Percentiles rank a stretch among this genome's conserved stretches.
Conservation (phyloP, 2,329 filamentous ascomycete species). For the Alternaria angustiovoidea region DNA sequence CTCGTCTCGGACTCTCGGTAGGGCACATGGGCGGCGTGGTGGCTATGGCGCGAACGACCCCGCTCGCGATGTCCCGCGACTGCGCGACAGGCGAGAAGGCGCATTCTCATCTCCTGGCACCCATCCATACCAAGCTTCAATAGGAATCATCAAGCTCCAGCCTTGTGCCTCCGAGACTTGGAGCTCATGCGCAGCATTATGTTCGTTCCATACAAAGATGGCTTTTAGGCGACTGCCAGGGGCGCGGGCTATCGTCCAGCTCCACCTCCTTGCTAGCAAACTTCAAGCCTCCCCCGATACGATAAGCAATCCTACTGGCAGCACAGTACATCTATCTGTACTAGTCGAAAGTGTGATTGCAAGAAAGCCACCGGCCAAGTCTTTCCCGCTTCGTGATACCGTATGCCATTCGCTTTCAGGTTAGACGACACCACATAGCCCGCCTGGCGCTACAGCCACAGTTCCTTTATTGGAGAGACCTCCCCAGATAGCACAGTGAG, state of each 20-base stretch:
- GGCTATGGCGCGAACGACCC: constrained; percentile 2
- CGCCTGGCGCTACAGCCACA: constrained; percentile 28
- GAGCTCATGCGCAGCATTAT: neutral
- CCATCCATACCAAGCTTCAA: neutral
- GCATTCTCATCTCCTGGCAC: neutral
- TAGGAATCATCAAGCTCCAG: neutral
- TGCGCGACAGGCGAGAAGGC: neutral
- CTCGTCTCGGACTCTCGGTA: neutral
- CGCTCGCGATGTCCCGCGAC: neutral
- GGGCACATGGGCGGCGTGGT: neutral
- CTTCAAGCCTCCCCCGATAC: neutral
- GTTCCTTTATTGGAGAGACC: constrained; percentile 27
- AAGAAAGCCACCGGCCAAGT: constrained; percentile 21
- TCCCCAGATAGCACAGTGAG: constrained; percentile 8
- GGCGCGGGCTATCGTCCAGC: neutral
- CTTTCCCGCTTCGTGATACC: constrained; percentile 18
- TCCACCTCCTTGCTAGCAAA: neutral
- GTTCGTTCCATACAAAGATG: neutral
- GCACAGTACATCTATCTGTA: constrained; percentile 16
- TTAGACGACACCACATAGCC: constrained; percentile 27
- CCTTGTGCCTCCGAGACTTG: neutral
- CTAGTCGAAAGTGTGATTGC: constrained; percentile 22
- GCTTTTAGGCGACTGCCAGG: neutral
- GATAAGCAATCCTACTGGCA: constrained; percentile 8
- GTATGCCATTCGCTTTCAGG: constrained; percentile 14